Conservation (phyloP, 306 rosid species). For the Malus sylvestris region DNA sequence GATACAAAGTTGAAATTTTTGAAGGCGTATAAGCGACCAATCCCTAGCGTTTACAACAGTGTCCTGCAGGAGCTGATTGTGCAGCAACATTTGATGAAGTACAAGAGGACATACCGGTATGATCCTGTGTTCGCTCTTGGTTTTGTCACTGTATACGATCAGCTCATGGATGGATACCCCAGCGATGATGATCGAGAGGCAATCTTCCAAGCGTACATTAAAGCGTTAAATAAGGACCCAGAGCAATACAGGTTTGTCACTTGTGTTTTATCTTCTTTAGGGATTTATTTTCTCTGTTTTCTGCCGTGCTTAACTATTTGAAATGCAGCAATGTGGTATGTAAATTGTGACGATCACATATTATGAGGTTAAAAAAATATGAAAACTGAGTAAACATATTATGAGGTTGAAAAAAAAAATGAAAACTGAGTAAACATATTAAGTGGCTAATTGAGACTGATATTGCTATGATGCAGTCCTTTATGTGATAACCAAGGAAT, state of each 20-base stretch:
- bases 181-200: constrained; percentile 79
- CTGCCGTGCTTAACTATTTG: not conserved
- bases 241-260: constrained; percentile 69
- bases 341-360: not conserved
- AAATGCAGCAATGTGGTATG: not conserved
- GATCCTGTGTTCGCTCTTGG: constrained; percentile 94
- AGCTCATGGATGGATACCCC: constrained; percentile 98
- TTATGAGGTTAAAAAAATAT: not conserved
- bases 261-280: not conserved
- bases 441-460: constrained; percentile 9
- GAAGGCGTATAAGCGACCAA: constrained; percentile 79
- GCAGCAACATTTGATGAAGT: constrained; percentile 90
- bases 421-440: not conserved
- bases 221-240: constrained; percentile 82
- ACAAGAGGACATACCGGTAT: constrained; percentile 75
- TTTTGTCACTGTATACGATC: constrained; percentile 84
- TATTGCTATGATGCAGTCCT: not conserved
- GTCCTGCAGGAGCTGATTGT: constrained; percentile 95
- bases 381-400: not conserved
- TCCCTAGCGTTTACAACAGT: constrained; percentile 81
- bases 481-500: not conserved
- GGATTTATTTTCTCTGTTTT: not conserved
- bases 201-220: constrained; percentile 80
- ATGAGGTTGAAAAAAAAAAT: not conserved
- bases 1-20: constrained; percentile 82